These are phyloP conservation scores for Mycena galopus DNA, from an alignment of 768 basidiomycete species.

Conservation along the genomic window DNA sequence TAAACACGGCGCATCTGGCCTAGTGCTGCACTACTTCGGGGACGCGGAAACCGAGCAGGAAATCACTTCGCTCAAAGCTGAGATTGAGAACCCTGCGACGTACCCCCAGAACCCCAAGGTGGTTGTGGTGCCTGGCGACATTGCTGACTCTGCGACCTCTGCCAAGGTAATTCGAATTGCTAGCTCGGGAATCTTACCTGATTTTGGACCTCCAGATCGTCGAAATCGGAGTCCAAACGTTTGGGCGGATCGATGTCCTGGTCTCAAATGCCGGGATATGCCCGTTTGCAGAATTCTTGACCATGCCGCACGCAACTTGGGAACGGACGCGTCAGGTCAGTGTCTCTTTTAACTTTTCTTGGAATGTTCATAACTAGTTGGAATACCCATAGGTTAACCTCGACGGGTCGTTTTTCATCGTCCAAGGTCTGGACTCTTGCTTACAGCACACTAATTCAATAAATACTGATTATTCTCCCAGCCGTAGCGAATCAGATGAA, in stretches of 20 bases:
- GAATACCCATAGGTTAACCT: too few relatives aligned
- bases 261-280: constrained; percentile 74
- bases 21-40: constrained; percentile 79
- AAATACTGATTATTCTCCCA: constrained; percentile 39
- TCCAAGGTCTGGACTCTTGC: constrained; percentile 63
- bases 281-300: constrained; percentile 81
- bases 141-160: constrained; percentile 68
- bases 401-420: constrained; percentile 81
- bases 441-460: neutral
- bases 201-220: constrained; percentile 66
- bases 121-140: constrained; percentile 73
- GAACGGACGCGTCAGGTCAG: constrained; percentile 75
- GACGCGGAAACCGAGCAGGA: constrained; percentile 67
- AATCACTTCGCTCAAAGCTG: constrained; percentile 56
- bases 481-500: constrained; percentile 85
- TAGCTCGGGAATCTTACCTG: neutral
- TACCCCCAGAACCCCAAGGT: constrained; percentile 50
- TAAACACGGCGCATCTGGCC: constrained; percentile 71
- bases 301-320: constrained; percentile 74
- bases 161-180: constrained; percentile 54
- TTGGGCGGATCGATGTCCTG: constrained; percentile 72
- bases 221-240: constrained; percentile 65
- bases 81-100: constrained; percentile 53
- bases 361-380: too few relatives aligned
- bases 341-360: too few relatives aligned